Percentiles rank a stretch among this genome's conserved stretches.
These are phyloP conservation scores for Gilbertella persicaria DNA, from an alignment of 371 early-diverging fungal species.

Conservation along the genomic window DNA sequence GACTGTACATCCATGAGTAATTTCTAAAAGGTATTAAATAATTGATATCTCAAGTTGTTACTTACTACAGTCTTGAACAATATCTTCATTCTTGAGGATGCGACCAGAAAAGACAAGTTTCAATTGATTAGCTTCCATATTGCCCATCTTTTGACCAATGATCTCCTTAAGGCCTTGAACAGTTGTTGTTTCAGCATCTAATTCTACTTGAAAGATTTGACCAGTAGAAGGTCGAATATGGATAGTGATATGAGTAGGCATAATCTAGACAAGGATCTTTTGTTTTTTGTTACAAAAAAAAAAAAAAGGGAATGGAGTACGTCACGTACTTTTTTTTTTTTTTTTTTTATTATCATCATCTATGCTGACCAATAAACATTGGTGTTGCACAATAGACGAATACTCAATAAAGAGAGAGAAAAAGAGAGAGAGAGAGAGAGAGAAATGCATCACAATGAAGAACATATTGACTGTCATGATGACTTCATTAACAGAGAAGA, in stretches of 20 bases:
- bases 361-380: background rate
- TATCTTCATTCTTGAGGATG: slow-evolving; percentile 71
- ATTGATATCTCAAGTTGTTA: slow-evolving; percentile 7
- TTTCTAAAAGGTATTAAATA: slow-evolving; percentile 31
- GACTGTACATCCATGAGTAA: slow-evolving; percentile 61
- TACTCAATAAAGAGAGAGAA: background rate
- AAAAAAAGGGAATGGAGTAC: background rate
- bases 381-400: no score
- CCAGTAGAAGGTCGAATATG: slow-evolving; percentile 49
- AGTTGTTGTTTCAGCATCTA: slow-evolving; percentile 43
- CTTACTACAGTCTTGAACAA: slow-evolving; percentile 61
- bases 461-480: no score
- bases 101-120: slow-evolving; percentile 75
- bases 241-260: slow-evolving; percentile 27
- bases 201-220: slow-evolving; percentile 32
- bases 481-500: no score
- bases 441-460: no score
- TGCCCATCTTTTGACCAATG: slow-evolving; percentile 52
- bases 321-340: background rate
- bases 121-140: slow-evolving; percentile 52
- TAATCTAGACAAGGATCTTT: no score
- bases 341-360: background rate
- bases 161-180: slow-evolving; percentile 63
- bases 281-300: background rate
- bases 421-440: background rate